These are phyloP conservation scores for Cyberlindnera mrakii DNA, from an alignment of 805 yeast species.

Conservation along the genomic window DNA sequence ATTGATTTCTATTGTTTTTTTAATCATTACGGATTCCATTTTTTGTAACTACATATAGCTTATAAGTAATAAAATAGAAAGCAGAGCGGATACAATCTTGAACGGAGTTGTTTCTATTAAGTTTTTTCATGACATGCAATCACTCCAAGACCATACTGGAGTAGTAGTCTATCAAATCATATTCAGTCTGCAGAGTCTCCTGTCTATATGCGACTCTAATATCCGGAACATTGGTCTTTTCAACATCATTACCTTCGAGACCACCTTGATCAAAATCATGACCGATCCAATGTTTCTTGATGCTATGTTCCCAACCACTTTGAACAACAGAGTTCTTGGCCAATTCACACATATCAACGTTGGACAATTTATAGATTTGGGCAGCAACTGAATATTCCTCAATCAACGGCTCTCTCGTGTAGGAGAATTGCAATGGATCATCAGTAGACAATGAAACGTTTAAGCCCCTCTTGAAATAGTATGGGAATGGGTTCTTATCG, in stretches of 20 bases:
- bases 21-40: background rate
- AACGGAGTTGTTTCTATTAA: too few relatives aligned
- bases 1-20: background rate
- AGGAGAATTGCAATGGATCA: constrained; percentile 95
- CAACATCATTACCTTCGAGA: constrained; percentile 79
- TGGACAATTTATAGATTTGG: constrained; percentile 88
- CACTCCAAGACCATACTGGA: constrained; percentile 21
- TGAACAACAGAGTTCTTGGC: constrained; percentile 90
- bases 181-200: constrained; percentile 71
- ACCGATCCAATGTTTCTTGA: constrained; percentile 93
- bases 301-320: constrained; percentile 85
- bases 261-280: constrained; percentile 52
- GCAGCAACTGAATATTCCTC: constrained; percentile 99
- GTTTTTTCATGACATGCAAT: too few relatives aligned
- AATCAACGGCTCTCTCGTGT: constrained; percentile 93
- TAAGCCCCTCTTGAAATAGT: constrained; percentile 86
- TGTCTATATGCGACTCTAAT: constrained; percentile 78
- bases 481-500: constrained; percentile 93
- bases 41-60: background rate
- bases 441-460: constrained; percentile 94
- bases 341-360: constrained; percentile 96
- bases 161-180: constrained; percentile 60
- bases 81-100: background rate
- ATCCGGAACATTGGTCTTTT: constrained; percentile 91
- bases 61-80: background rate